Evolutionary conservation across 495 filamentous ascomycete species (phyloP), one percentile per base, ranked within the genome.

Genomic region (Lasiosphaeriaceae sp.): DNA sequence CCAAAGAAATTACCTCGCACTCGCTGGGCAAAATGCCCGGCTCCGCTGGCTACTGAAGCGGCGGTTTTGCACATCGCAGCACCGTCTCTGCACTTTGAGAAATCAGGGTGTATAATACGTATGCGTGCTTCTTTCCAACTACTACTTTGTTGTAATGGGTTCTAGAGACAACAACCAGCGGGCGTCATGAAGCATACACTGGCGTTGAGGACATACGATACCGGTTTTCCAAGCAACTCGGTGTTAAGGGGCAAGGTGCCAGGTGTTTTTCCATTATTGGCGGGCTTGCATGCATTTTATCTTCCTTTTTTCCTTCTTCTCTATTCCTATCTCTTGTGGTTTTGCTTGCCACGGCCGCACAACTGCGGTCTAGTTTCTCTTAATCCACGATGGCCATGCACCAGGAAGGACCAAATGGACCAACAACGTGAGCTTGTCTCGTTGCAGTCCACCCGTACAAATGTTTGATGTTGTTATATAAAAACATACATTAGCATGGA

Each of bases 1-100:
- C 68, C 22, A 67, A 71, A 61, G 72, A 66, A 19, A 68, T 69
- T n/a, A 64, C 58, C 47, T 46, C 50, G 4, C 74, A 77, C 50
- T 72, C 71, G 2, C 61, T 79, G 20, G 73, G 73, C 43, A 74
- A 74, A 41, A 79, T 79, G 76, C 76, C 76, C 1, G 75, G 75
- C 17, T 71, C 71, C 45, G 68, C 72, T 11, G 76, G 76, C 24
- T 77, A 79, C 63, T 79, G 60, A 67, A 29, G n/a, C 39, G 14
- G 39, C 39, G 39, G 39, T 31, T 31, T 5, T 43, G 39, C 9
- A 43, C n/a, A 3, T 43, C 4, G 14, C 9, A 5, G 8, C n/a
- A 17, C 16, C n/a, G 12, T 17, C 5, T 5, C 9, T 43, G 9
- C 34, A 37, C 14, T 14, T 1, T 37, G 34, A 37, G 9, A 9